These are phyloP conservation scores for Waltiozyma sp. DNA, from an alignment of 1,139 yeast species.

Conservation along the genomic window DNA sequence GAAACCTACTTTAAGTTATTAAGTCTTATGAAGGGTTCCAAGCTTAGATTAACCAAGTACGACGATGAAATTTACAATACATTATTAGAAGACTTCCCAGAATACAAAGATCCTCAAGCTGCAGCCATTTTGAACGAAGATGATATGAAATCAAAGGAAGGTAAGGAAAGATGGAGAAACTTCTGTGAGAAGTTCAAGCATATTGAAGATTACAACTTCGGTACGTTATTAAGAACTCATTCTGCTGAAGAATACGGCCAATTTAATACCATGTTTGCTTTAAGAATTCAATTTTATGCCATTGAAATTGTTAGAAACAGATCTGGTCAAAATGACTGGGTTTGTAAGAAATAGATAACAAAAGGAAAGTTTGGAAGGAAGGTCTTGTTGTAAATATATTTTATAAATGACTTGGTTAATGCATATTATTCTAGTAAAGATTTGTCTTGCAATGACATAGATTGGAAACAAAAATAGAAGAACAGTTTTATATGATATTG, in stretches of 20 bases:
- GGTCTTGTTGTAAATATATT: background rate
- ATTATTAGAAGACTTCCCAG: conserved; percentile 73
- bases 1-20: conserved; percentile 87
- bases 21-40: conserved; percentile 65
- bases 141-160: conserved; percentile 67
- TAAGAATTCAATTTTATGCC: conserved; percentile 89
- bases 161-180: conserved; percentile 86
- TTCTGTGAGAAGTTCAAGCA: conserved; percentile 79
- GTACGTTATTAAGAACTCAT: conserved; percentile 75
- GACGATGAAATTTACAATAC: conserved; percentile 78
- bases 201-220: conserved; percentile 87
- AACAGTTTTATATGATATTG: no score
- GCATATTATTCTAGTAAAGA: background rate
- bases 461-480: no score
- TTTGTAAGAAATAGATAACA: conserved; percentile 23
- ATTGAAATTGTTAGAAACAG: conserved; percentile 91
- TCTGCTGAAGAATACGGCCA: conserved; percentile 68
- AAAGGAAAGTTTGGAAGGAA: background rate
- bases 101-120: conserved; percentile 48
- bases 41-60: conserved; percentile 60
- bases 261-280: conserved; percentile 78
- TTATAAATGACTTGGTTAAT: no score
- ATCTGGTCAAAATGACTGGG: conserved; percentile 90
- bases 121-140: conserved; percentile 58
- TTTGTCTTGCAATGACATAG: no score